Evolutionary conservation across 108 stramenopile genomes (phyloP).

Genomic region (Chaetoceros tenuissimus): DNA sequence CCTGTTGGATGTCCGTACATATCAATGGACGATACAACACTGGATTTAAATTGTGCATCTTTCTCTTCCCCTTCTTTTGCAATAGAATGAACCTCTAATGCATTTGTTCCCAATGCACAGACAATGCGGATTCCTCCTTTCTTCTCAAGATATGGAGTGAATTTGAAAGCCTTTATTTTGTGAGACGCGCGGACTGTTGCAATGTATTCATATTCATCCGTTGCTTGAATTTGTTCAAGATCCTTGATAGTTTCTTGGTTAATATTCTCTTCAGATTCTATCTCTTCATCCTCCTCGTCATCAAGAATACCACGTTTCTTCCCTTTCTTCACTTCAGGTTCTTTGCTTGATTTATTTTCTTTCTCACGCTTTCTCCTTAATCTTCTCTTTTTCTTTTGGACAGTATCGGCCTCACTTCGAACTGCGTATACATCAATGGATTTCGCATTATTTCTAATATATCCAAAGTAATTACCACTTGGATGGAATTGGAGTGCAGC

Average conservation of each 20-base stretch:
- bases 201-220: conserved; percentile 88
- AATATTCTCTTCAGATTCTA: neutral
- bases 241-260: conserved; percentile 11
- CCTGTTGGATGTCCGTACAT: conserved; percentile 94
- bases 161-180: conserved; percentile 74
- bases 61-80: conserved; percentile 16
- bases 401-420: conserved; percentile 55
- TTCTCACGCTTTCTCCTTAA: conserved; percentile 64
- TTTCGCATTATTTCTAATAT: conserved; percentile 62
- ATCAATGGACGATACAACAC: conserved; percentile 48
- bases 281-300: conserved; percentile 36
- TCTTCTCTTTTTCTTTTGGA: conserved; percentile 78
- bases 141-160: conserved; percentile 42
- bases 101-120: conserved; percentile 84
- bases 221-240: conserved; percentile 48
- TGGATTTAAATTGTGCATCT: neutral
- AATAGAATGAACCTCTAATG: conserved; percentile 77
- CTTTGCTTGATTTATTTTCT: conserved; percentile 29
- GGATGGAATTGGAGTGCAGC: conserved; percentile 65
- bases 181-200: conserved; percentile 71
- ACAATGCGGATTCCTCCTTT: conserved; percentile 65
- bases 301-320: conserved; percentile 73
- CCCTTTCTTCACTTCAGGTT: neutral
- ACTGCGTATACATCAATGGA: conserved; percentile 72
- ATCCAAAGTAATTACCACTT: conserved; percentile 61